phyloP scores from a whole-genome alignment of 2,329 filamentous ascomycete species.

The Knufia fluminis region DNA sequence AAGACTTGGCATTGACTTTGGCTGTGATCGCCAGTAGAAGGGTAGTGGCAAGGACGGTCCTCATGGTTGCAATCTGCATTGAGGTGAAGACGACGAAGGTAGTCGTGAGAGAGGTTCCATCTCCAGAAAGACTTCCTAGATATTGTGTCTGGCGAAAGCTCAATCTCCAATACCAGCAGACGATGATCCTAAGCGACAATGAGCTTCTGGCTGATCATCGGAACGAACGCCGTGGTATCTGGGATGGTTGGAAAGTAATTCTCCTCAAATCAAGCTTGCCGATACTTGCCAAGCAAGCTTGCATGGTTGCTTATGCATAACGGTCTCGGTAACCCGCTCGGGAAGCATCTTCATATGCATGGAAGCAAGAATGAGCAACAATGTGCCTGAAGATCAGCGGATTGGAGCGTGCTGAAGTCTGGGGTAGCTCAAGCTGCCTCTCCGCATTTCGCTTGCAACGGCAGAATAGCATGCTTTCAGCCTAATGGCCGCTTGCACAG shows the following conservation, averaged over 20 bases:
- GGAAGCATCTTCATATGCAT: not conserved
- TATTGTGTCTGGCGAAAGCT: not conserved
- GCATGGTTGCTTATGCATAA: not conserved
- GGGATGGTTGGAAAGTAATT: not conserved
- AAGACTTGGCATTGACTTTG: conserved; percentile 2
- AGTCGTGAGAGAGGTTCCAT: not conserved
- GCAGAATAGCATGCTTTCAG: too few species aligned
- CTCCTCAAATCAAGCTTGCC: not conserved
- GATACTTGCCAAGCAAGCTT: not conserved
- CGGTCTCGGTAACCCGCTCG: not conserved
- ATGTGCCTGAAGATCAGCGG: too few species aligned
- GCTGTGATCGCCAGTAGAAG: not conserved
- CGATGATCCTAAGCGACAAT: not conserved
- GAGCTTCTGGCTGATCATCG: not conserved
- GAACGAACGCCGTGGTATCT: not conserved
- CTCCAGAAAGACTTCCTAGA: not conserved
- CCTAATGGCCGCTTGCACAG: too few species aligned
- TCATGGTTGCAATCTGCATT: not conserved
- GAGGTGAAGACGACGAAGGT: not conserved
- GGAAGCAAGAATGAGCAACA: too few species aligned
- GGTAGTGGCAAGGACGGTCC: not conserved
- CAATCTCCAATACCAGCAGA: not conserved
- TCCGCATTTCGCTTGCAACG: too few species aligned
- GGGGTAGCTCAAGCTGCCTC: too few species aligned
- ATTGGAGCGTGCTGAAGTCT: too few species aligned